These are phyloP conservation scores for Morella rubra DNA, from an alignment of 306 rosid genomes.

Conservation along the genomic window DNA sequence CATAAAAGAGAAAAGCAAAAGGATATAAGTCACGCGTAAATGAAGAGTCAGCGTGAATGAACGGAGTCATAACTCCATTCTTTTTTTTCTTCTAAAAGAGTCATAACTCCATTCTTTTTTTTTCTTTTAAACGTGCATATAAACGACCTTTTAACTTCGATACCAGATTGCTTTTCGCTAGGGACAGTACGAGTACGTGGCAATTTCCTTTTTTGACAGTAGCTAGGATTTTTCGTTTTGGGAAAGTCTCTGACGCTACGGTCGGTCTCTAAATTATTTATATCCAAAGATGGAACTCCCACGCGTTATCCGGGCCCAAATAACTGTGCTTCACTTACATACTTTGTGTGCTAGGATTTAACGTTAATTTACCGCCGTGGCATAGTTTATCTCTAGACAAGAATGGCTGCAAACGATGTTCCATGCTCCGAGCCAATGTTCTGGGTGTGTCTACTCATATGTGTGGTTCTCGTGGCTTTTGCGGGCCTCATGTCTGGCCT, in stretches of 20 bases:
- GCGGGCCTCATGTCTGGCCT: slow-evolving; percentile 74
- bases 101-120: too few relatives aligned
- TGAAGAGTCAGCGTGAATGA: too few relatives aligned
- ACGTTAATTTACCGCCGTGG: too few relatives aligned
- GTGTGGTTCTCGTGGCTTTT: slow-evolving; percentile 46
- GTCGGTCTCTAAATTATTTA: not conserved
- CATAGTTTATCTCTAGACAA: not conserved
- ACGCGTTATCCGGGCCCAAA: not conserved
- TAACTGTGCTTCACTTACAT: not conserved
- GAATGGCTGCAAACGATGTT: slow-evolving; percentile 39
- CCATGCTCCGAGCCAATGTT: slow-evolving; percentile 50
- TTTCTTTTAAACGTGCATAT: too few relatives aligned
- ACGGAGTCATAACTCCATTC: too few relatives aligned
- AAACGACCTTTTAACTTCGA: too few relatives aligned
- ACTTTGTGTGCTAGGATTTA: too few relatives aligned
- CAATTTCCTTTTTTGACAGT: not conserved
- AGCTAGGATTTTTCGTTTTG: not conserved
- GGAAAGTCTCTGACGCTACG: not conserved
- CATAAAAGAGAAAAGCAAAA: too few relatives aligned
- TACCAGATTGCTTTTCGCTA: too few relatives aligned
- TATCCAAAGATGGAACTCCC: not conserved
- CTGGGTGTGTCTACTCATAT: slow-evolving; percentile 48
- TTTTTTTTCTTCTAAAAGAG: too few relatives aligned
- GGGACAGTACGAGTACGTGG: too few relatives aligned
- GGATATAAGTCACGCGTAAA: too few relatives aligned